These are phyloP conservation scores for Phytophthora boehmeriae DNA, from an alignment of 352 stramenopile species.

Conservation along the genomic window DNA sequence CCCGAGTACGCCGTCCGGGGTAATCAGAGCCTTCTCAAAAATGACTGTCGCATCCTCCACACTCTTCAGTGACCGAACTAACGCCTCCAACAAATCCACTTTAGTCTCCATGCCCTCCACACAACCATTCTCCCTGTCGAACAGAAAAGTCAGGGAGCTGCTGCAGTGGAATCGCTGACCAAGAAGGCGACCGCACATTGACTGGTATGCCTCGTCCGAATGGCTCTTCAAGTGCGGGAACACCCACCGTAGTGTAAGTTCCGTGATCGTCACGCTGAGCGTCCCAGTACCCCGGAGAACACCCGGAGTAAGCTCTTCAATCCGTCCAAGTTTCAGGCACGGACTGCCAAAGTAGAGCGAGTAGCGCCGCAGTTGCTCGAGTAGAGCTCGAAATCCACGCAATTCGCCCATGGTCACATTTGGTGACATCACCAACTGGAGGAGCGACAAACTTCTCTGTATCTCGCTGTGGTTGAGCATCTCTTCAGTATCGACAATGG, in stretches of 20 bases:
- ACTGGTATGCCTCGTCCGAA: neutral
- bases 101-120: conserved; percentile 14
- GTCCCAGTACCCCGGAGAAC: conserved; percentile 10
- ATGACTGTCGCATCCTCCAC: conserved; percentile 6
- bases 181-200: conserved; percentile 7
- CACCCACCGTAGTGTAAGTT: conserved; percentile 17
- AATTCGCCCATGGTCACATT: conserved; percentile 20
- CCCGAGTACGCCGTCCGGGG: neutral
- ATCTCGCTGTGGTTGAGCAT: conserved; percentile 20
- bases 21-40: neutral
- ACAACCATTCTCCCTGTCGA: conserved; percentile 8
- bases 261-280: conserved; percentile 17
- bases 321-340: conserved; percentile 14
- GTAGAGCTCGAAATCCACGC: conserved; percentile 11
- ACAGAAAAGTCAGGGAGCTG: conserved; percentile 17
- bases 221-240: conserved; percentile 10
- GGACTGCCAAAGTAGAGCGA: conserved; percentile 20
- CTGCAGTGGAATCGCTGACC: conserved; percentile 16
- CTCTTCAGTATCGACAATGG: conserved; percentile 9
- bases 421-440: conserved; percentile 16
- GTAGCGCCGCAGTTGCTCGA: conserved; percentile 27
- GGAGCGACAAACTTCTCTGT: conserved; percentile 1
- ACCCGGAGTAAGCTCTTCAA: conserved; percentile 7
- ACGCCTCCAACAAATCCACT: conserved; percentile 11
- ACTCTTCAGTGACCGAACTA: conserved; percentile 14